Evolutionary conservation across 768 basidiomycete species (phyloP).

Genomic region (Podaxis sp.): DNA sequence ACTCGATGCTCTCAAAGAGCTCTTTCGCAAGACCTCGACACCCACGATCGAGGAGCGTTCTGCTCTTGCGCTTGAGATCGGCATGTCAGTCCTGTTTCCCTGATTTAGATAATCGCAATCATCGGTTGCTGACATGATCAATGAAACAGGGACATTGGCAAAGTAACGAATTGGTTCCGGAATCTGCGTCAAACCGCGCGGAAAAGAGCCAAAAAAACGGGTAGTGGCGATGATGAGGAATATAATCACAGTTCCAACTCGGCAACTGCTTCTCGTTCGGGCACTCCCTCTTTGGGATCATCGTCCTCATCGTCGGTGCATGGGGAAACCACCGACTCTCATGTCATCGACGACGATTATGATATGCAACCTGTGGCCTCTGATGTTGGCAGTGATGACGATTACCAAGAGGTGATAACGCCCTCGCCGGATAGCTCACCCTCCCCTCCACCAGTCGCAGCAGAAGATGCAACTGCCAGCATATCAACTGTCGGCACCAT

Average conservation of each 20-base stretch:
- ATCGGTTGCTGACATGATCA: constrained; percentile 14
- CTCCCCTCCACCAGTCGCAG: constrained; percentile 22
- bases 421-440: constrained; percentile 55
- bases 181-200: constrained; percentile 80
- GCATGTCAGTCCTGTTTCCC: constrained; percentile 49
- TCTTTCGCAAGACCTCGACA: constrained; percentile 63
- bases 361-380: constrained; percentile 38
- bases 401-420: constrained; percentile 70
- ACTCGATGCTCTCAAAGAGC: constrained; percentile 66
- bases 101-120: constrained; percentile 14
- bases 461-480: constrained; percentile 10
- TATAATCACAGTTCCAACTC: constrained; percentile 33
- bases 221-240: constrained; percentile 41
- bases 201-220: constrained; percentile 55
- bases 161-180: constrained; percentile 87
- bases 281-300: constrained; percentile 38
- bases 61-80: constrained; percentile 68
- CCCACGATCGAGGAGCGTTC: constrained; percentile 80
- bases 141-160: constrained; percentile 63
- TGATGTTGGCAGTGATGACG: constrained; percentile 65
- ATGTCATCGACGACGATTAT: constrained; percentile 33
- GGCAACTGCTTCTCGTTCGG: constrained; percentile 46
- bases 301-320: constrained; percentile 43
- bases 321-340: constrained; percentile 47
- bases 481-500: constrained; percentile 22